Evolutionary conservation across 208 protist species (phyloP), one percentile per base, ranked within the genome.

Genomic region (Leishmania tarentolae): DNA sequence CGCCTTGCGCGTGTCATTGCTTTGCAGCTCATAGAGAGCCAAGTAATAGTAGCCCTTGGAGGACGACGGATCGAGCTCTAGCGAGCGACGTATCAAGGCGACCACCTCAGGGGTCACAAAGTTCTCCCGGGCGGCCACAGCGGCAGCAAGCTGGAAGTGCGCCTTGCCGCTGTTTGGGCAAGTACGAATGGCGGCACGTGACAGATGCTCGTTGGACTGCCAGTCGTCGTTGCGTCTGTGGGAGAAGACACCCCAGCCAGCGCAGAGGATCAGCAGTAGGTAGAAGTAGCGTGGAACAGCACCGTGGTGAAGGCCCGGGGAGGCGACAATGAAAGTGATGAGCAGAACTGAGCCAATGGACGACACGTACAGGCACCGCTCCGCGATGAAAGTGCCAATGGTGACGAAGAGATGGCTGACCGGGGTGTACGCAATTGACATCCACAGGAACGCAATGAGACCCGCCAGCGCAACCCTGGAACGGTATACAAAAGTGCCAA

Each of bases 311-410:
- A 79, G 73, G 21, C 83, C 66, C 7, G 84, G 75, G 0, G 80
- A 42, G 53, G 82, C 74, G 7, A 85, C 69, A 42, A 80, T 28
- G 15, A 79, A 75, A 4, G 86, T 80, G 72, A 87, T 63, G 75
- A 86, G 80, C 57, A 87, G 70, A 61, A 80, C 78, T 15, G 77
- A 65, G 28, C 82, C 85, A 47, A 83, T 78, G n/a, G 82, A 89
- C 0, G 96, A 93, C 19, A 94, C 76, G 80, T 98, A 98, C 37
- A 98, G 88, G 47, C 93, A 94, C 24, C 96, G 87, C 86, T 98
- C 96, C 2, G 90, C 91, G 31, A 98, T 88, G 65, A 98, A 92
- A 17, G 95, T 98, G 61, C 94, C 94, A 24, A 96, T 85, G 35
- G 79, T 71, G 40, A 98, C 86, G 71, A 98, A 92, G 24, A 98